Evolutionary conservation across 352 stramenopile genomes (phyloP), one percentile per base, ranked within the genome.

Genomic region (Thraustochytrium striatum): DNA sequence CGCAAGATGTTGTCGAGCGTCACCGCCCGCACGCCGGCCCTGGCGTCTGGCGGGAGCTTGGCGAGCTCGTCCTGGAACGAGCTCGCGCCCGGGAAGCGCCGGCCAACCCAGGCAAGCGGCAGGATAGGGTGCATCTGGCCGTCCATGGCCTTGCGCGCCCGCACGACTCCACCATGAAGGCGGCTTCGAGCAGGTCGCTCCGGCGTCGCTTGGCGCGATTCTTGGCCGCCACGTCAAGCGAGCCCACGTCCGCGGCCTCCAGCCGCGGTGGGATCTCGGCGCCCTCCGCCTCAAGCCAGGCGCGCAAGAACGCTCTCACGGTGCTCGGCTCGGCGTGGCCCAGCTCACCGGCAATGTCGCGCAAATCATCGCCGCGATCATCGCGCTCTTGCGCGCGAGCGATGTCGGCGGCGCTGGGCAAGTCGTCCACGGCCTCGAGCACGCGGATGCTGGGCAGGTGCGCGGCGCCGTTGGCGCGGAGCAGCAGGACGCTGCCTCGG

Each of bases 261-360:
- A 70, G 59, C 13, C 13, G 44, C 21, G 59, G 59, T n/a, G 59
- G 59, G 13, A 52, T 11, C 59, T 70, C 30, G 33, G 30, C 36
- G 41, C n/a, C 35, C 41, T 70, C 59, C 13, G 33, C 11, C 16
- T 70, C 59, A 5, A 70, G 3, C 5, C 59, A 70, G 36, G n/a
- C 59, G 36, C 59, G 36, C 59, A 70, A 52, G 41, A 70, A 70
- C 21, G 59, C 59, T 5, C 13, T 11, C 2, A 70, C 35, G 36
- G 59, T 52, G 59, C 59, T 70, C 59, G 59, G 59, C 2, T 70
- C 59, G 36, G 25, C 36, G 59, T 70, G 59, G 36, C 59, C 59
- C 9, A 70, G 35, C 3, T 28, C 59, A 13, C 21, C 41, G 8
- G 59, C 59, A n/a, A 70, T 11, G 33, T 33, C 36, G 9, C 53